phyloP scores from a whole-genome alignment of 106 monocot species.

The Dendrobium chrysotoxum region DNA sequence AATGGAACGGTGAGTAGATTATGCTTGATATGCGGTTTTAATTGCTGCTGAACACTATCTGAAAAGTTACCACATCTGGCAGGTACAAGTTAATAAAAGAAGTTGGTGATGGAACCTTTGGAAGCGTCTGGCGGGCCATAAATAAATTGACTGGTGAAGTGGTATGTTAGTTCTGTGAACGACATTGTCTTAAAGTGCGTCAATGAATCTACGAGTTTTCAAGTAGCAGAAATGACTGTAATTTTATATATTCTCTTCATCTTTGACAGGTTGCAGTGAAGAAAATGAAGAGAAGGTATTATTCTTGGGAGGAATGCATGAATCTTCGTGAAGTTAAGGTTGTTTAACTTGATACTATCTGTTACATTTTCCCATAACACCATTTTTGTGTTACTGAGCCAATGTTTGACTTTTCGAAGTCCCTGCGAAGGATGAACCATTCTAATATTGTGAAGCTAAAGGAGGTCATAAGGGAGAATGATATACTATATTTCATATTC shows the following conservation, averaged over 20 bases:
- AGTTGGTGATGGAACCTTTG: constrained; percentile 86
- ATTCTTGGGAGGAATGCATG: constrained; percentile 96
- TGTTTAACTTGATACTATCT: constrained; percentile 5
- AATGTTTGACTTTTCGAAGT: constrained; percentile 25
- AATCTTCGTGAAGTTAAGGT: constrained; percentile 99
- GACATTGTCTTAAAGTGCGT: background rate
- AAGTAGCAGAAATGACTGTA: background rate
- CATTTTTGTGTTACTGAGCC: background rate
- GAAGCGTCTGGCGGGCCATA: constrained; percentile 70
- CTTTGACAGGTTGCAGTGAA: constrained; percentile 86
- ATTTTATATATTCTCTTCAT: background rate
- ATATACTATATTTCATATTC: constrained; percentile 79
- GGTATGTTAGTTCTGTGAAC: constrained; percentile 24
- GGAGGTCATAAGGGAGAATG: constrained; percentile 91
- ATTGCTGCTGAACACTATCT: constrained; percentile 1
- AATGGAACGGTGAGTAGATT: constrained; percentile 40
- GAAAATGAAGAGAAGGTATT: constrained; percentile 97
- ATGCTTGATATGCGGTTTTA: background rate
- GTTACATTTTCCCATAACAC: background rate
- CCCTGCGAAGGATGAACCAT: constrained; percentile 89
- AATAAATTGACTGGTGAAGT: constrained; percentile 66
- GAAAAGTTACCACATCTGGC: background rate
- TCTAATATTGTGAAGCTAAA: constrained; percentile 97
- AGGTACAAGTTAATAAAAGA: constrained; percentile 79
- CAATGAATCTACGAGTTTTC: background rate